Conservation (phyloP, 1,139 yeast genomes). For the Pichia sp. region DNA sequence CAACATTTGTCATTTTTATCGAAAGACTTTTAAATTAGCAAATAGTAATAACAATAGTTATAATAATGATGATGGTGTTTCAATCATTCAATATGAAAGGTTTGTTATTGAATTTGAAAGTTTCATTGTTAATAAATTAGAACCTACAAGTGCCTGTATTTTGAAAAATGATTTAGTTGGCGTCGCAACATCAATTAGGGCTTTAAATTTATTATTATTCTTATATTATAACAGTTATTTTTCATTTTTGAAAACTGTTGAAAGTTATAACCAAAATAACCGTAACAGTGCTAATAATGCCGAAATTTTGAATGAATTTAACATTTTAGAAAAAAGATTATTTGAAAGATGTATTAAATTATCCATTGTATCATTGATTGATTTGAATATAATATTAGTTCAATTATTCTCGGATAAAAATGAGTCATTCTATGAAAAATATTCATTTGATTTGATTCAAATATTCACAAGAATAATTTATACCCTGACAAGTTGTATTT, state of each 20-base stretch:
- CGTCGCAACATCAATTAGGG: conserved; percentile 10
- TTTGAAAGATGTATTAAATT: conserved; percentile 7
- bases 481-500: conserved; percentile 10
- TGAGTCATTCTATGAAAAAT: conserved; percentile 12
- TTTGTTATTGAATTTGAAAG: conserved; percentile 17
- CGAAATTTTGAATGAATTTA: conserved; percentile 1
- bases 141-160: conserved; percentile 11
- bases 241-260: conserved; percentile 9
- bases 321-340: conserved; percentile 6
- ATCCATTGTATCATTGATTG: conserved; percentile 13
- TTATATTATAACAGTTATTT: conserved; percentile 12
- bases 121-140: conserved; percentile 11
- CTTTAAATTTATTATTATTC: conserved; percentile 11
- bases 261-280: background rate
- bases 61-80: background rate
- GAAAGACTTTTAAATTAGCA: conserved; percentile 15
- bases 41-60: conserved; percentile 3
- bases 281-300: background rate
- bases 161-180: conserved; percentile 11
- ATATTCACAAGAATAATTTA: conserved; percentile 18
- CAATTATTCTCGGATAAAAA: conserved; percentile 16
- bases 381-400: conserved; percentile 17
- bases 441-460: conserved; percentile 22
- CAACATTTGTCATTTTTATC: conserved; percentile 12
- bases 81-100: conserved; percentile 17